phyloP scores from a whole-genome alignment of 176 grass and related monocot species.

The Typha latifolia region DNA sequence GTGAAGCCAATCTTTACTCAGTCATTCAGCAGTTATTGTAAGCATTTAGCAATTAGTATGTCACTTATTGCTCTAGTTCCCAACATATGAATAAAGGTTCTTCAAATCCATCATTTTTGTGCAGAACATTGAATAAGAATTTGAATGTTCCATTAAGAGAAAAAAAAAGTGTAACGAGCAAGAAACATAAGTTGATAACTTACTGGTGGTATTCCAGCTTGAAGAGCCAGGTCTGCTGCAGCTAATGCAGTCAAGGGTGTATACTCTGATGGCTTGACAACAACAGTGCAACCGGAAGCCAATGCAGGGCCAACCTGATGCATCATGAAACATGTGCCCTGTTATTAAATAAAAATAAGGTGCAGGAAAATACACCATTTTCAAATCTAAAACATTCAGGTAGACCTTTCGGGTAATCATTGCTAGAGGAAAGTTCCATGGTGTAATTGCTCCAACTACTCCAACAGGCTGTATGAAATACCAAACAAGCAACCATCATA shows the following conservation, averaged over 20 bases:
- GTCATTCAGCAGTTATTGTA: no score
- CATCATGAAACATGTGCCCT: neutral
- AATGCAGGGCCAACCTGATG: conserved; percentile 89
- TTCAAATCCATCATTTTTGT: no score
- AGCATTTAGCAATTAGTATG: no score
- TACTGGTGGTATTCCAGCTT: conserved; percentile 95
- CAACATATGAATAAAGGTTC: no score
- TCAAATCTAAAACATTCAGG: conserved; percentile 1
- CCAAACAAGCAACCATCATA: conserved; percentile 9
- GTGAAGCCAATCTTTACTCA: no score
- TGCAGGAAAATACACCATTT: neutral
- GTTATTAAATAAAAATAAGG: neutral
- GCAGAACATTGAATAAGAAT: no score
- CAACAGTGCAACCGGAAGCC: conserved; percentile 81
- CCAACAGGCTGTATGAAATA: conserved; percentile 72
- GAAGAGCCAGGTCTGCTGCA: conserved; percentile 95
- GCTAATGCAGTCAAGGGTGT: conserved; percentile 95
- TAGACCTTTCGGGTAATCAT: conserved; percentile 97
- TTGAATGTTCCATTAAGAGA: neutral
- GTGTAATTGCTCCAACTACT: conserved; percentile 95
- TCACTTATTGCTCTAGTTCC: no score
- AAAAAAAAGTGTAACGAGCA: conserved; percentile 6
- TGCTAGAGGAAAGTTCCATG: conserved; percentile 98
- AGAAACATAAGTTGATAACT: conserved; percentile 8
- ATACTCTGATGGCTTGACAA: conserved; percentile 96